Conservation (phyloP, 164 flowering plant genomes). For the Malania oleifera region DNA sequence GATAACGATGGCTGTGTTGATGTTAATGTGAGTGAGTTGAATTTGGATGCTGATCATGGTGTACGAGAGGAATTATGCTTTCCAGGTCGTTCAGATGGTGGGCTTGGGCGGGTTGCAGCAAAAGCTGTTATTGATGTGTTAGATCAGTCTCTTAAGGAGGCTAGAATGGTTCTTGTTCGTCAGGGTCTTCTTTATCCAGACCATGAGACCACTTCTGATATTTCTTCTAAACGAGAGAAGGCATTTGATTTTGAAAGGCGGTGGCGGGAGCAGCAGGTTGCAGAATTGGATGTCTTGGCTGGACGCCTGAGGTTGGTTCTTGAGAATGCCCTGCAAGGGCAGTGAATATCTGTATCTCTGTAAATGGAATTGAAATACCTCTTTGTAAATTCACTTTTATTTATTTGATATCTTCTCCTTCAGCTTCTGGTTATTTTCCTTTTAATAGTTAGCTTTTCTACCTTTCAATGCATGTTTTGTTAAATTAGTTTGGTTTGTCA, state of each 20-base stretch:
- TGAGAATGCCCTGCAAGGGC: constrained; percentile 24
- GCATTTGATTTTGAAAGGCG: constrained; percentile 25
- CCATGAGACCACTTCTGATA: neutral
- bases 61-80: constrained; percentile 10
- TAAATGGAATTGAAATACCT: neutral
- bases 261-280: constrained; percentile 41
- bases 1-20: too few relatives aligned
- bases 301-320: constrained; percentile 54
- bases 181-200: constrained; percentile 6
- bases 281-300: constrained; percentile 50
- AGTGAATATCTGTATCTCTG: neutral
- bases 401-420: neutral
- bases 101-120: constrained; percentile 19
- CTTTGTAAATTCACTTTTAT: too few relatives aligned
- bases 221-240: constrained; percentile 6
- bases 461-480: too few relatives aligned
- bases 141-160: constrained; percentile 29
- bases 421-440: too few relatives aligned
- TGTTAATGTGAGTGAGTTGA: constrained; percentile 7
- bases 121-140: constrained; percentile 26
- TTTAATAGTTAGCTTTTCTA: too few relatives aligned
- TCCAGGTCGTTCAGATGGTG: constrained; percentile 1
- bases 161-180: constrained; percentile 5
- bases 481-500: too few relatives aligned
- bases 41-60: constrained; percentile 16